phyloP scores from a whole-genome alignment of 2,329 filamentous ascomycete genomes.

The Ceratocystis alfenasii region DNA sequence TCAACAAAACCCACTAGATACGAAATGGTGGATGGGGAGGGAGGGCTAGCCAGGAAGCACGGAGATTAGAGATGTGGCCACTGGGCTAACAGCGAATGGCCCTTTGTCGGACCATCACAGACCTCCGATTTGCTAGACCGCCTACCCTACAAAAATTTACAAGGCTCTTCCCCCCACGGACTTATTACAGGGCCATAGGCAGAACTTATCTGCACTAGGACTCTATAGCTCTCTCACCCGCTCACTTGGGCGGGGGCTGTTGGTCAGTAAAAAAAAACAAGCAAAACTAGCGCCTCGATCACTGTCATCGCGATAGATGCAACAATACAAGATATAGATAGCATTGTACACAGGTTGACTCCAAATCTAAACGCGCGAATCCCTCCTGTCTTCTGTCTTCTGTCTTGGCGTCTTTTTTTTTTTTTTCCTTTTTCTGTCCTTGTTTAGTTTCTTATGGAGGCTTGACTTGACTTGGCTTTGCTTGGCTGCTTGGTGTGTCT shows the following conservation, averaged over 20 bases:
- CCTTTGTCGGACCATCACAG: not conserved
- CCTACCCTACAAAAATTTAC: not conserved
- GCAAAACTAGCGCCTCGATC: not conserved
- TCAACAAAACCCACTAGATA: not conserved
- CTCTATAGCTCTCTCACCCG: not conserved
- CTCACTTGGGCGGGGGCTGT: too few species aligned
- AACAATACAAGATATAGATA: too few species aligned
- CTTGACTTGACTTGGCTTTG: constrained; percentile 7
- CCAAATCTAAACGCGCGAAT: not conserved
- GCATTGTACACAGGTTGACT: not conserved
- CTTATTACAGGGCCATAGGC: not conserved
- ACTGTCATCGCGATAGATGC: not conserved
- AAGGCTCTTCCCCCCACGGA: not conserved
- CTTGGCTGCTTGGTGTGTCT: constrained; percentile 8
- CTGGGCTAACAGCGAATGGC: not conserved
- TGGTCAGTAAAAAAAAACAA: not conserved
- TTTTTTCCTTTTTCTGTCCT: not conserved
- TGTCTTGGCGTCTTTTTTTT: not conserved
- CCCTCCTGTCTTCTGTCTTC: not conserved
- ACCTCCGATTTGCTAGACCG: not conserved
- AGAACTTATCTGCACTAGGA: not conserved
- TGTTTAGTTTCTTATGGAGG: not conserved
- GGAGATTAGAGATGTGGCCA: not conserved
- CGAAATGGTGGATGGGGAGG: not conserved
- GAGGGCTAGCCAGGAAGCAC: not conserved